Percentiles rank a stretch among this genome's conserved stretches.
Conservation (phyloP, 768 basidiomycete species). For the Podaxis mareebaensis region DNA sequence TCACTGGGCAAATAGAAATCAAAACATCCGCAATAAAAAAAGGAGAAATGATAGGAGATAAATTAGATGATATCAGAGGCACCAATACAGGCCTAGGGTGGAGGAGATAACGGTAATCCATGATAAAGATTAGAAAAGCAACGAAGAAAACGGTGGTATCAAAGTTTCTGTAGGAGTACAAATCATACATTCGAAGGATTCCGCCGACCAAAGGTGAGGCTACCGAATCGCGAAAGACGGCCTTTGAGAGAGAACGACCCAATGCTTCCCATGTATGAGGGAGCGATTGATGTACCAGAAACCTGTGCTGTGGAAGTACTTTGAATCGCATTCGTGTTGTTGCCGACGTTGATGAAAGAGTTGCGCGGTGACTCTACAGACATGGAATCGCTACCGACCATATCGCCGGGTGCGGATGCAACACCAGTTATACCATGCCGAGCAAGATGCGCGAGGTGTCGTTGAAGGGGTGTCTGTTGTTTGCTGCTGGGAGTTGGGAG, state of each 20-base stretch:
- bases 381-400: slow-evolving; percentile 54
- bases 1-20: background rate
- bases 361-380: slow-evolving; percentile 71
- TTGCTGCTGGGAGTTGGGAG: slow-evolving; percentile 28
- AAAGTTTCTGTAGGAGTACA: slow-evolving; percentile 9
- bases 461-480: slow-evolving; percentile 76
- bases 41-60: slow-evolving; percentile 1
- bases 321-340: slow-evolving; percentile 36
- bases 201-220: slow-evolving; percentile 66
- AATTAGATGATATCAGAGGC: background rate
- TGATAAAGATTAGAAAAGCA: background rate
- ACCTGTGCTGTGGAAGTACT: slow-evolving; percentile 37
- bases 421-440: slow-evolving; percentile 84
- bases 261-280: slow-evolving; percentile 63
- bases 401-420: slow-evolving; percentile 73
- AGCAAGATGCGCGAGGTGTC: slow-evolving; percentile 78
- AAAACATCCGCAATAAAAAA: background rate
- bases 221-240: slow-evolving; percentile 76
- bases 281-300: slow-evolving; percentile 60
- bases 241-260: slow-evolving; percentile 66
- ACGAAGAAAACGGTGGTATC: slow-evolving; percentile 7
- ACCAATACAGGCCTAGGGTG: background rate
- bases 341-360: slow-evolving; percentile 74
- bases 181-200: slow-evolving; percentile 21
- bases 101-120: background rate